Base-by-base conservation (phyloP, 2,329 filamentous ascomycete genomes). In the Fusarium camptoceras region DNA sequence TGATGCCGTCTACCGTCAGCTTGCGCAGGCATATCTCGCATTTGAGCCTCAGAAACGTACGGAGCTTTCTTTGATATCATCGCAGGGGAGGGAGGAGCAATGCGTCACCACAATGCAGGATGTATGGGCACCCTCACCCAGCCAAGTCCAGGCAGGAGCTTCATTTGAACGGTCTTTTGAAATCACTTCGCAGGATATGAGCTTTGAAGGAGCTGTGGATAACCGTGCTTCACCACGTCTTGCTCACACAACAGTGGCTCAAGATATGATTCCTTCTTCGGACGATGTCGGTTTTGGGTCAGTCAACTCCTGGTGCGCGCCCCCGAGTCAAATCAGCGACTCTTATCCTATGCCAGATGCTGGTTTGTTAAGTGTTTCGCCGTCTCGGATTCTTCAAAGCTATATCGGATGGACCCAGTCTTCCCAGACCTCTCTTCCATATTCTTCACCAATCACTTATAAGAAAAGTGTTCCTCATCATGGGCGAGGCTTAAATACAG, bases 321-420 rank as follows among this genome's bases (percentile, higher is more conserved):
- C 83, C 4, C 82, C 84, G 0, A 88, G 85, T 59, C 79, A 85
- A 28, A 81, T 90, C 22, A 82, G 81, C 12, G 88, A 90, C 71
- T 90, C 88, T 1, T 84, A 87, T 68, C 84, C 73, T 51, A 77
- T 81, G 63, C 79, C 79, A 10, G 75, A 76, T 49, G 59, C 73
- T 7, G 68, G 66, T 8, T 25, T 79, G 22, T 57, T 79, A 14
- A 64, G 66, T 11, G 66, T 69, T 20, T 86, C 88, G 1, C 87
- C 87, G 0, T 85, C 83, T 2, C 81, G 84, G 41, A 77, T 87
- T 1, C 71, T 89, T 14, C 82, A 86, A 62, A 81, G 83, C 25
- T 86, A 84, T 61, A 78, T 87, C 6, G 82, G 83, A 51, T 68
- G 22, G 70, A 11, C 53, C 3, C 31, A 47, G 7, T 54, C 62